Conservation (phyloP, 257 asterid species). For the Capsicum rhomboideum region DNA sequence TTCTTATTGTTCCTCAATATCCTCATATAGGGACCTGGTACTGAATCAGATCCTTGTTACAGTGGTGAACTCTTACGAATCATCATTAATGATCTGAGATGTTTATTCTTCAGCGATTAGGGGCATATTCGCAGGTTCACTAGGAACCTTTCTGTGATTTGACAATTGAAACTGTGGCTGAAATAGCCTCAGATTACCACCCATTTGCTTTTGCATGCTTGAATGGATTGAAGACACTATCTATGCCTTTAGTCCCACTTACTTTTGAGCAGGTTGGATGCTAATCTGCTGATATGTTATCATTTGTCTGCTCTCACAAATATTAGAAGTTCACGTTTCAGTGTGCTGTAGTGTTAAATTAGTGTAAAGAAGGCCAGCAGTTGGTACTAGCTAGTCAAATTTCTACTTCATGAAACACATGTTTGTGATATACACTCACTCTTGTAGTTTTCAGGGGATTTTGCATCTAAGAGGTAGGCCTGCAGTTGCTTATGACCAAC, state of each 20-base stretch:
- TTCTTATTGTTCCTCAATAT: too few species aligned
- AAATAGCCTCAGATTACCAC: not conserved
- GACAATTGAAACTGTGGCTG: not conserved
- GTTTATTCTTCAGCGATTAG: not conserved
- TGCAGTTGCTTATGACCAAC: constrained; percentile 95
- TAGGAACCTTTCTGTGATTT: not conserved
- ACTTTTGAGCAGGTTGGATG: not conserved
- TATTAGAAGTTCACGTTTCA: not conserved
- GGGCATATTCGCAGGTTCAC: not conserved
- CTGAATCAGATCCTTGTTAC: too few species aligned
- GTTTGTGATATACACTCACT: constrained; percentile 51
- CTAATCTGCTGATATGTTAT: not conserved
- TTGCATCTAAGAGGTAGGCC: constrained; percentile 89
- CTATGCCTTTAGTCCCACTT: not conserved
- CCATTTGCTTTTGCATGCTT: not conserved
- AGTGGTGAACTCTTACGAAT: too few species aligned
- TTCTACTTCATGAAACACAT: not conserved
- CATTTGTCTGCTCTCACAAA: not conserved
- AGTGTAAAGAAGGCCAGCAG: not conserved
- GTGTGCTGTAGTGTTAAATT: not conserved
- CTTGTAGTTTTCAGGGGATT: constrained; percentile 86
- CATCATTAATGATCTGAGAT: not conserved
- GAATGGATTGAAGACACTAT: not conserved
- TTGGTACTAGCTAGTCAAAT: not conserved
- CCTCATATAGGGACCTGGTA: too few species aligned